phyloP scores from a whole-genome alignment of 108 stramenopile species.

The Skeletonema tropicum region DNA sequence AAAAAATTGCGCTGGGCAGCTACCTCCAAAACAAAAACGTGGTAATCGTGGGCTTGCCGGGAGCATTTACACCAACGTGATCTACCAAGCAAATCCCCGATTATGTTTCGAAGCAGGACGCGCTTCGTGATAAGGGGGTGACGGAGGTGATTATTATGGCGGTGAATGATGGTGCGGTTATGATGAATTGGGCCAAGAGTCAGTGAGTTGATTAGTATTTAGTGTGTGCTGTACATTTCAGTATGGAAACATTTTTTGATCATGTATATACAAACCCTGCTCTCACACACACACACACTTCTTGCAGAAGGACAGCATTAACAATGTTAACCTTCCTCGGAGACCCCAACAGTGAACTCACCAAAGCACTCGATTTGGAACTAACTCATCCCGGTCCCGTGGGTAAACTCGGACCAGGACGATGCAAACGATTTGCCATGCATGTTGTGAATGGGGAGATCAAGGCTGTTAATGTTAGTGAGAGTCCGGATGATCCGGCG shows the following conservation, averaged over 20 bases:
- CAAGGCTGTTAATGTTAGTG: slow-evolving; percentile 58
- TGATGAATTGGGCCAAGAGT: slow-evolving; percentile 73
- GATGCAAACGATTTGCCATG: slow-evolving; percentile 75
- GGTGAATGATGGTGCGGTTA: slow-evolving; percentile 73
- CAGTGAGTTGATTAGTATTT: no score
- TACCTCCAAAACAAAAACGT: slow-evolving; percentile 54
- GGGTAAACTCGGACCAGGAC: slow-evolving; percentile 56
- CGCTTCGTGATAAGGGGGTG: slow-evolving; percentile 49
- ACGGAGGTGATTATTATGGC: slow-evolving; percentile 75
- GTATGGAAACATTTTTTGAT: no score
- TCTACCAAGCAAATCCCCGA: slow-evolving; percentile 80
- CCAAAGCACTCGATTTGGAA: slow-evolving; percentile 70
- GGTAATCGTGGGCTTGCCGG: slow-evolving; percentile 71
- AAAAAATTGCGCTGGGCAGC: slow-evolving; percentile 53
- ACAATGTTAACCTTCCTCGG: slow-evolving; percentile 63
- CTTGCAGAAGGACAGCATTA: slow-evolving; percentile 17
- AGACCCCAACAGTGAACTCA: slow-evolving; percentile 64
- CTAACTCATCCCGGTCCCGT: slow-evolving; percentile 63
- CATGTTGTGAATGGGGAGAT: slow-evolving; percentile 65
- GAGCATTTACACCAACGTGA: slow-evolving; percentile 71
- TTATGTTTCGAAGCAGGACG: slow-evolving; percentile 78
- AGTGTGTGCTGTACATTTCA: no score
- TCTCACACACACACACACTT: not conserved
- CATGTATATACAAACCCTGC: no score
- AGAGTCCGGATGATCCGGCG: slow-evolving; percentile 65